Evolutionary conservation across 176 grass and related monocot genomes (phyloP), one percentile per base, ranked within the genome.

Genomic region (Zoysia japonica): DNA sequence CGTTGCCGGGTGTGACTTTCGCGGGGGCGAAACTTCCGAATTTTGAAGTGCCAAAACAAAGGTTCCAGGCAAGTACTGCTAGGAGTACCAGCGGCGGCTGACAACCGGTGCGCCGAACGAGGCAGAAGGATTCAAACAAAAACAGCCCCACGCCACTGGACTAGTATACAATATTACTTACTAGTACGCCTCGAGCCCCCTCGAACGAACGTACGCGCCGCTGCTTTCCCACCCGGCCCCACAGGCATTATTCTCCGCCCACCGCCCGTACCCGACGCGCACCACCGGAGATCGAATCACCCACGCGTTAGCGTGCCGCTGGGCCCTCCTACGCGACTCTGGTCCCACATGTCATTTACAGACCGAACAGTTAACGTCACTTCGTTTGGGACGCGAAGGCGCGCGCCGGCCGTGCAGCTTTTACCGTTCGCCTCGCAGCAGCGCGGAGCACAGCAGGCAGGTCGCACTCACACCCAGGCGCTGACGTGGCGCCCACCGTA

Each of bases 291-390:
- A 61, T 14, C 57, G 74, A 47, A 62, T 14, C 40, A 3, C 41
- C 54, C 72, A 48, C 47, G 53, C 40, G 14, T 3, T 47, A 13
- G 11, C 28, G 43, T 35, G 61, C 74, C 1, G 3, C 4, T 10
- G 35, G 15, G 5, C 4, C 46, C 61, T 7, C 20, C 0, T 0
- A 7, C 1, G 10, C 5, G 2, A 11, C 2, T 0, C 0, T 0
- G 49, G 64, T 6, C 77, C 77, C 63, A 16, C 50, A 41, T 79
- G 77, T 36, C 77, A 79, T 47, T 0, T 28, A 28, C 28, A 28
- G 28, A 28, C 28, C 28, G 28, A 28, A 28, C 28, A 28, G 28
- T 38, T 13, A 65, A 20, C 2, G 19, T 11, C 20, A 2, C 17
- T 61, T 1, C 56, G 46, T 6, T 19, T 4, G 36, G 61, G 36